Evolutionary conservation across 192 early-diverging fungal genomes (phyloP), one percentile per base, ranked within the genome.

Genomic region (Lobosporangium transversale): DNA sequence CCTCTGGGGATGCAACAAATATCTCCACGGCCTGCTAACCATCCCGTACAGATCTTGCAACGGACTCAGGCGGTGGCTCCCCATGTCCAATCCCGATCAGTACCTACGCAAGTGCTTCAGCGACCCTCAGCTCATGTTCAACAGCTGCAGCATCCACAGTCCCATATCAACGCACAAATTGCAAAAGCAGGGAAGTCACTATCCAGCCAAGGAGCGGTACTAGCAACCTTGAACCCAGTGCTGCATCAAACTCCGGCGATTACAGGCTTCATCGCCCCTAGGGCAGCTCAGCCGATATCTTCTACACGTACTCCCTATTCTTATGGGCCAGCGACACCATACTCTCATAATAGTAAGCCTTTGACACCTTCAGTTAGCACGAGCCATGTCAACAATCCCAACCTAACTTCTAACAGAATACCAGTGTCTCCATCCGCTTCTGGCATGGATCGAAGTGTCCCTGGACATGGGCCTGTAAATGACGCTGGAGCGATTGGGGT

Each of bases 11-110:
- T 62, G 42, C 65, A 67, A 14, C 58, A 59, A n/a, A 27, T 20
- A 9, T 36, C 47, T 20, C 63, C 36, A 12, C 63, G 64, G 11
- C 53, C 58, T 24, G 15, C 48, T 20, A 59, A 75, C 32, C 70
- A 65, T 30, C 73, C 73, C n/a, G 64, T 76, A 23, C 73, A 76
- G 53, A 76, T 76, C 59, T 33, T 76, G 51, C 73, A 76, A 4
- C 30, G 73, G 30, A 62, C 64, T 7, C 73, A 76, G 53, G 50
- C 58, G 24, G 48, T 61, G 58, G 42, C 56, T 24, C 65, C 73
- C 9, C 73, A 76, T 37, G 65, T 43, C 24, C 73, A 76, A 27
- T 50, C 62, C n/a, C 64, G 65, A 20, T 57, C 63, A 29, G 73
- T 67, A 8, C 73, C 73, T 11, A 76, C 64, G 3, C 73, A 76